Conservation (phyloP, 768 basidiomycete species). For the Tricholoma terreum region DNA sequence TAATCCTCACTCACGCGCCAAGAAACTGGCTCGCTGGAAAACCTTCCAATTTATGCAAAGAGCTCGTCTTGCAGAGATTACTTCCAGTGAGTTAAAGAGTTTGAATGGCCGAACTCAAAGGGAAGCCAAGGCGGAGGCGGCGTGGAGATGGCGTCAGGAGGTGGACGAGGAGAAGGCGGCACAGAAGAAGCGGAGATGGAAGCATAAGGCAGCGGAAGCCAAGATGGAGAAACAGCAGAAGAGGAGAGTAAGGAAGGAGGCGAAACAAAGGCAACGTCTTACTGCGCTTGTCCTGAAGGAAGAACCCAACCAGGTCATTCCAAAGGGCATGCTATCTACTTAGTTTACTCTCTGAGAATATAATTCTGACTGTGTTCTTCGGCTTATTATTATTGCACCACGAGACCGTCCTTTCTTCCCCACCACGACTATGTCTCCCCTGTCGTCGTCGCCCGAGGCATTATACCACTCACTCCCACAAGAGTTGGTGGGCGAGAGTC, state of each 20-base stretch:
- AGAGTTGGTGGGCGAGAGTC: conserved; percentile 28
- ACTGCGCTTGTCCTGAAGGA: conserved; percentile 50
- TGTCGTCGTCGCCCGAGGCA: conserved; percentile 32
- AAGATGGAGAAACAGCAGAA: conserved; percentile 55
- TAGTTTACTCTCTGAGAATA: no score
- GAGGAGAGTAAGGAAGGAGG: conserved; percentile 49
- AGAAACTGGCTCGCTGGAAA: conserved; percentile 78
- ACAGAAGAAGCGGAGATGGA: conserved; percentile 59
- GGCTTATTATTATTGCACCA: not conserved
- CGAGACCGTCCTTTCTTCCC: conserved; percentile 1
- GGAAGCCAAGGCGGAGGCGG: conserved; percentile 71
- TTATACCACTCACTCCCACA: conserved; percentile 46
- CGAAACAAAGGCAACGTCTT: conserved; percentile 53
- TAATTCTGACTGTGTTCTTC: no score
- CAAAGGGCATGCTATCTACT: conserved; percentile 24
- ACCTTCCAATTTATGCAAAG: conserved; percentile 45
- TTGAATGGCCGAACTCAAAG: conserved; percentile 57
- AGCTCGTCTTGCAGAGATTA: conserved; percentile 49
- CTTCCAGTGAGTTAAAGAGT: conserved; percentile 51
- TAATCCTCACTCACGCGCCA: conserved; percentile 80
- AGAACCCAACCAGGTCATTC: conserved; percentile 60
- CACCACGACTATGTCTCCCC: conserved; percentile 23
- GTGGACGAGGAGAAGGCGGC: conserved; percentile 56
- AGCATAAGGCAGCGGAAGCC: conserved; percentile 44
- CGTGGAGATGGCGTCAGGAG: conserved; percentile 67